Evolutionary conservation across 768 basidiomycete genomes (phyloP).

Genomic region (Rhodotorula paludigena): DNA sequence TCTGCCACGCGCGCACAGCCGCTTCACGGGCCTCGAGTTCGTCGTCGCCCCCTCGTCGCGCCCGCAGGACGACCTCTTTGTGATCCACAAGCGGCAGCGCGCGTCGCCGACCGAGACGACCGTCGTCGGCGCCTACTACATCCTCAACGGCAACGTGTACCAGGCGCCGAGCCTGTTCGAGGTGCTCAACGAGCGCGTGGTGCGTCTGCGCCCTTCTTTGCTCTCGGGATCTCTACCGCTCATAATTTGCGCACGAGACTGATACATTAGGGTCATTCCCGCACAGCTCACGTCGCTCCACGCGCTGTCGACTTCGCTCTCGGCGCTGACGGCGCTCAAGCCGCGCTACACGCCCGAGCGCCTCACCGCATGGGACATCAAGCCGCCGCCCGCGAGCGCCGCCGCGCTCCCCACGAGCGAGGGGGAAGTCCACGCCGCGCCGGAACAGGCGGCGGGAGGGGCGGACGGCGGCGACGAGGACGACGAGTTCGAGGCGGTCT

Average conservation of each 20-base stretch:
- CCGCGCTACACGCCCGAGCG: constrained; percentile 79
- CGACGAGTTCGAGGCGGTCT: not conserved
- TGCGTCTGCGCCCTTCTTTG: constrained; percentile 47
- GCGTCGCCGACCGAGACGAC: constrained; percentile 60
- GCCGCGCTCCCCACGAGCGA: constrained; percentile 48
- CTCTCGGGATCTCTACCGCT: not conserved
- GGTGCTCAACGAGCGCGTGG: constrained; percentile 75
- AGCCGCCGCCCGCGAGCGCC: constrained; percentile 48
- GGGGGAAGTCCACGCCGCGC: too few relatives aligned
- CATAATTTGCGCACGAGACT: not conserved
- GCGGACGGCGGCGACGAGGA: constrained; percentile 37
- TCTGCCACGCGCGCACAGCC: not conserved
- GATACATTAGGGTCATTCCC: constrained; percentile 57
- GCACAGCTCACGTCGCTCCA: constrained; percentile 42
- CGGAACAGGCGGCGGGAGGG: too few relatives aligned
- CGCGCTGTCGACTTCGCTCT: constrained; percentile 65
- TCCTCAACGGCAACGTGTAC: constrained; percentile 83
- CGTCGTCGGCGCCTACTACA: constrained; percentile 65
- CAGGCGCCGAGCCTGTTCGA: constrained; percentile 80
- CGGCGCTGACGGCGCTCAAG: constrained; percentile 64
- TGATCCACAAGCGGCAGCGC: constrained; percentile 83
- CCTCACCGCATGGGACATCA: constrained; percentile 79
- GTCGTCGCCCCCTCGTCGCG: constrained; percentile 73
- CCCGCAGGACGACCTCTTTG: constrained; percentile 62
- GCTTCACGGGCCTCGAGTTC: constrained; percentile 82